These are phyloP conservation scores for Daldinia grandis DNA, from an alignment of 495 filamentous ascomycete species.

Conservation along the genomic window DNA sequence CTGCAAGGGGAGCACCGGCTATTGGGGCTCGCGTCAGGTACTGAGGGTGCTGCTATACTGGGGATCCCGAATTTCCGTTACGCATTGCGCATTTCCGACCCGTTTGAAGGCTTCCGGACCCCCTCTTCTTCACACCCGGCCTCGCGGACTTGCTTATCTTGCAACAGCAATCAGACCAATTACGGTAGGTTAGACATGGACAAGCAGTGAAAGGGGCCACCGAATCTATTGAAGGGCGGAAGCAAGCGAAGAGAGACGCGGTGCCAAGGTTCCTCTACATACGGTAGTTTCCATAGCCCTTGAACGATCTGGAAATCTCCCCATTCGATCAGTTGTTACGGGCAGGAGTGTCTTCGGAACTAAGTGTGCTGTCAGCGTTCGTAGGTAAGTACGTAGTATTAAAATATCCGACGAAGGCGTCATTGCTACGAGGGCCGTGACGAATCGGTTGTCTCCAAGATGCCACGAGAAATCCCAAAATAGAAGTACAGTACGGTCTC, in stretches of 20 bases:
- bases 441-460: background rate
- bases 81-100: conserved; percentile 24
- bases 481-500: background rate
- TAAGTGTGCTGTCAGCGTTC: background rate
- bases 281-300: conserved; percentile 2
- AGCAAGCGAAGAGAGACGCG: conserved; percentile 29
- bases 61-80: conserved; percentile 38
- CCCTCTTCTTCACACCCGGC: conserved; percentile 6
- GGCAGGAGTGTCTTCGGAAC: background rate
- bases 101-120: conserved; percentile 11
- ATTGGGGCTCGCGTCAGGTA: conserved; percentile 29
- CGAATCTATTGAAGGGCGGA: conserved; percentile 32
- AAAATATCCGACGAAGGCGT: background rate
- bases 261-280: conserved; percentile 14
- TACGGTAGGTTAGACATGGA: conserved; percentile 22
- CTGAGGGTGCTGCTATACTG: conserved; percentile 26
- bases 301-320: conserved; percentile 14
- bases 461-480: background rate
- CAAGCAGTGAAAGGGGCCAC: conserved; percentile 12
- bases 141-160: conserved; percentile 19
- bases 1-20: conserved; percentile 34
- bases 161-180: conserved; percentile 25
- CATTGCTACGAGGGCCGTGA: background rate
- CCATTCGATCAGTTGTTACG: background rate
- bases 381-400: background rate